Conservation (phyloP, 129 eudicot genomes). For the Helichrysum umbraculigerum region DNA sequence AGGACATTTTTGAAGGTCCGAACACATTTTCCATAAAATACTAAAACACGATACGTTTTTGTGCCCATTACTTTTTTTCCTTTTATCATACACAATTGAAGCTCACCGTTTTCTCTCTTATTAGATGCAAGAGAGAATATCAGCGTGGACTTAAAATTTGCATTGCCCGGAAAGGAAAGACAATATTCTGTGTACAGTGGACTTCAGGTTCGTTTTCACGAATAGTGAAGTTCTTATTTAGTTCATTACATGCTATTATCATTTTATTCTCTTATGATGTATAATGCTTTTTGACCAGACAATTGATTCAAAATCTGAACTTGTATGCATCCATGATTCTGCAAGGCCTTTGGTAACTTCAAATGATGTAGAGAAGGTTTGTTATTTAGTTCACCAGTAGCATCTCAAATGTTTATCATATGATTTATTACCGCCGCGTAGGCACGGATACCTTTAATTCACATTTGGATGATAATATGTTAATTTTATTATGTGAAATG, state of each 20-base stretch:
- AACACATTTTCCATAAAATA: not conserved
- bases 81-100: slow-evolving; percentile 12
- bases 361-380: slow-evolving; percentile 76
- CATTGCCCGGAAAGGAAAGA: slow-evolving; percentile 97
- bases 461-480: not conserved
- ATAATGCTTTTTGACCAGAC: slow-evolving; percentile 41
- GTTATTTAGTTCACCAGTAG: slow-evolving; percentile 14
- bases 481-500: not conserved
- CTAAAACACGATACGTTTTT: not conserved
- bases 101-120: slow-evolving; percentile 17
- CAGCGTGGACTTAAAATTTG: slow-evolving; percentile 74
- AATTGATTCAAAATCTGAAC: slow-evolving; percentile 67
- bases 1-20: slow-evolving; percentile 90
- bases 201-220: slow-evolving; percentile 63
- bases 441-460: not conserved
- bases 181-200: slow-evolving; percentile 99
- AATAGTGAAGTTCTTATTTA: not conserved
- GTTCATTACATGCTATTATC: slow-evolving; percentile 12
- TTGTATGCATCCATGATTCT: slow-evolving; percentile 95
- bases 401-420: slow-evolving; percentile 9
- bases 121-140: slow-evolving; percentile 64
- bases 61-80: not conserved
- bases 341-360: slow-evolving; percentile 91
- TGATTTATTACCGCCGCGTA: not conserved
- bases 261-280: slow-evolving; percentile 14